Conservation (phyloP, 2,329 filamentous ascomycete genomes). For the Thielaviopsis euricoi region DNA sequence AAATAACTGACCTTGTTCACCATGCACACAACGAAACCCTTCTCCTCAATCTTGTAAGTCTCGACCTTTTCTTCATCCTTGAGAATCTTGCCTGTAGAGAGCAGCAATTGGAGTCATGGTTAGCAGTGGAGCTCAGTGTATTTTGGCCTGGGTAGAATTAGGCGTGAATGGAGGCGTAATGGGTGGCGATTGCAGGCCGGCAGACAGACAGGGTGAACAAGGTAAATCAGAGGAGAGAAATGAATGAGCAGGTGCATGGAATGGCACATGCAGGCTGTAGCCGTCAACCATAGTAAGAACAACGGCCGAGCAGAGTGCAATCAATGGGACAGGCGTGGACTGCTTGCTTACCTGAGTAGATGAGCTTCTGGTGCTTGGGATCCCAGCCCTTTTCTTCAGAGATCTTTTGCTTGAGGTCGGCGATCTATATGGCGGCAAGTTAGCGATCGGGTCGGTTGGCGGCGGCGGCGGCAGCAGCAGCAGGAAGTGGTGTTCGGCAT, state of each 20-base stretch:
- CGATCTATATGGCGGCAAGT: conserved; percentile 42
- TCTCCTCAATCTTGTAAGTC: conserved; percentile 97
- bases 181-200: background rate
- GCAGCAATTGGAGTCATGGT: background rate
- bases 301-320: no score
- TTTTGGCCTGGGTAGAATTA: background rate
- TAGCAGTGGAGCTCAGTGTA: background rate
- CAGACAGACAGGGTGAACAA: conserved; percentile 4
- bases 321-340: no score
- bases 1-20: conserved; percentile 68
- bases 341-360: conserved; percentile 89
- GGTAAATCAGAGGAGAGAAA: background rate
- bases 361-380: conserved; percentile 77
- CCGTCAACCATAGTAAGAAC: no score
- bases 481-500: no score
- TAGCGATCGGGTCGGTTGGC: no score
- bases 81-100: conserved; percentile 70
- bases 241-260: no score
- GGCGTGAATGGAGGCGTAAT: conserved; percentile 15
- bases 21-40: conserved; percentile 98
- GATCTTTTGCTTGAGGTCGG: conserved; percentile 83
- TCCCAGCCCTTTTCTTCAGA: conserved; percentile 89
- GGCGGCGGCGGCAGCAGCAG: no score
- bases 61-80: conserved; percentile 95
- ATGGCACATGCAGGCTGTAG: no score